Conservation (phyloP, 1,284 basidiomycete genomes). For the Ustilago xerochloae region DNA sequence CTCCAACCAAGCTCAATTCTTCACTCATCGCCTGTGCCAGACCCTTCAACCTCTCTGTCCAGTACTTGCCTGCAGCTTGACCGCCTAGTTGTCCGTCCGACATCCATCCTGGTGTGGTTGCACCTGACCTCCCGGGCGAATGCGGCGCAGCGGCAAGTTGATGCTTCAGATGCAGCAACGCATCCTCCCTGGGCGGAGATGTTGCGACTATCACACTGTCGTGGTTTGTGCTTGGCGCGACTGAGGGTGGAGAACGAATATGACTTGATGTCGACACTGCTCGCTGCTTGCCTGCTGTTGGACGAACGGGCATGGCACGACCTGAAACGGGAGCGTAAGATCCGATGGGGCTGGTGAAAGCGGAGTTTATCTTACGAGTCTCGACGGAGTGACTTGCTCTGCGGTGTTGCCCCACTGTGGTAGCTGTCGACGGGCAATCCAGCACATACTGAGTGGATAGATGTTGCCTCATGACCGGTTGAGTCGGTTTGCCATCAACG, state of each 20-base stretch:
- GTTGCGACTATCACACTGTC: constrained; percentile 32
- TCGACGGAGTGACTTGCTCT: constrained; percentile 34
- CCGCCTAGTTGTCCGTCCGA: constrained; percentile 19
- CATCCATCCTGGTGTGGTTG: constrained; percentile 35
- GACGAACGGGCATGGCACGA: constrained; percentile 7
- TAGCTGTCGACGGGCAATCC: neutral
- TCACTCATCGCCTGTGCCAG: constrained; percentile 43
- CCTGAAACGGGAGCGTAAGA: constrained; percentile 20
- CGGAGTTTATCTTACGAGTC: constrained; percentile 7
- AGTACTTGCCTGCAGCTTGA: constrained; percentile 25
- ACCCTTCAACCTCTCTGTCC: constrained; percentile 37
- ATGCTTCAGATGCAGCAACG: constrained; percentile 25
- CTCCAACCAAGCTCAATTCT: constrained; percentile 24
- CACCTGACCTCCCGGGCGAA: constrained; percentile 18
- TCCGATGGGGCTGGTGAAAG: constrained; percentile 31
- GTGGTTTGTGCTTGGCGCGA: constrained; percentile 24
- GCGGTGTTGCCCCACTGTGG: neutral
- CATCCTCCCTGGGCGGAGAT: constrained; percentile 32
- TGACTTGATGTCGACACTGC: constrained; percentile 26
- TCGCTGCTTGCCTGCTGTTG: constrained; percentile 23
- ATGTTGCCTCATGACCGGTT: constrained; percentile 30
- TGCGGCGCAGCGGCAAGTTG: constrained; percentile 28
- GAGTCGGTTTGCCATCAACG: constrained; percentile 4
- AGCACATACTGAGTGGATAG: constrained; percentile 16
- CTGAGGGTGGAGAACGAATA: constrained; percentile 13